Conservation (phyloP, 176 grass and related monocot species). For the Avena atlantica region DNA sequence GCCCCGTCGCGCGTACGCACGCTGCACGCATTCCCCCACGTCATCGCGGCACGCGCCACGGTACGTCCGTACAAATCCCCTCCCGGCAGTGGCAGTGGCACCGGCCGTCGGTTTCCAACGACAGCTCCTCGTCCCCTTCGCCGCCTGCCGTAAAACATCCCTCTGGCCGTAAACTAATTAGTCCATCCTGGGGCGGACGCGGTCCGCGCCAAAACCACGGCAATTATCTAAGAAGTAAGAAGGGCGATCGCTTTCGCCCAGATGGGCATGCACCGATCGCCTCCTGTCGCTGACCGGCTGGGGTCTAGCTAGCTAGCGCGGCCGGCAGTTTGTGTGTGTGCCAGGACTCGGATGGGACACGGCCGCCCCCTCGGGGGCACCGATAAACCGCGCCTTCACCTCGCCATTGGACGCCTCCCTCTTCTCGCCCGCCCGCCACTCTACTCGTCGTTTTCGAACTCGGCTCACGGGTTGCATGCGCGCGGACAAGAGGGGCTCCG, state of each 20-base stretch:
- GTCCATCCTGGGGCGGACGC: neutral
- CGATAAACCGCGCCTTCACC: constrained; percentile 44
- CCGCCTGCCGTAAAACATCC: neutral
- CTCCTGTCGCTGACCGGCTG: constrained; percentile 17
- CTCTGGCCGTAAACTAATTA: neutral
- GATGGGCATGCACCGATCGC: neutral
- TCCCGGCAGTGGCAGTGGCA: neutral
- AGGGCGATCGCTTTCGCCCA: neutral
- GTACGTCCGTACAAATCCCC: neutral
- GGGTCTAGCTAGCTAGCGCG: neutral
- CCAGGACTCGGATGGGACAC: constrained; percentile 16
- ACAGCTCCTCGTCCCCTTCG: constrained; percentile 24
- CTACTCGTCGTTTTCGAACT: neutral
- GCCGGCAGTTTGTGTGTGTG: constrained; percentile 43
- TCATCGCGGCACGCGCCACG: neutral
- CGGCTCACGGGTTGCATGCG: neutral
- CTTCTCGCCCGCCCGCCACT: neutral
- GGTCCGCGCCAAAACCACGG: neutral
- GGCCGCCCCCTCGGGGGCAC: constrained; percentile 32
- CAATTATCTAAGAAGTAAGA: neutral
- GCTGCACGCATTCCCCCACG: neutral
- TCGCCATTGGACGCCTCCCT: constrained; percentile 43
- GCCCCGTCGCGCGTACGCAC: no score
- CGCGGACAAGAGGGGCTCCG: no score
- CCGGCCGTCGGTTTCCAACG: neutral